These are phyloP conservation scores for Actinomortierella wolfii DNA, from an alignment of 371 early-diverging fungal species.

Conservation along the genomic window DNA sequence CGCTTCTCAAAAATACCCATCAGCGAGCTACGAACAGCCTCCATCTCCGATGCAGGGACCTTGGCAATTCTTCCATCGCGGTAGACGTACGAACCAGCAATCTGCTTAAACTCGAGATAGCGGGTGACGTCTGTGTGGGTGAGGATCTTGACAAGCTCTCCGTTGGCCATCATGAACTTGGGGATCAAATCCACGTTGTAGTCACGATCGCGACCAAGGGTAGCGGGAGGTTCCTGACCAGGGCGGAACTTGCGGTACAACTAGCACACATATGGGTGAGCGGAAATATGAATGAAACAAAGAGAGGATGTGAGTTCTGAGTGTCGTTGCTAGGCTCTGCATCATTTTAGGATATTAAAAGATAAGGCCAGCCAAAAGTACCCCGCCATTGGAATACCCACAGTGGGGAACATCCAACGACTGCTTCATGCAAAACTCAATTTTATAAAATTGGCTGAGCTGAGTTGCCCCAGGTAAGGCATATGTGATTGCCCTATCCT, in stretches of 20 bases:
- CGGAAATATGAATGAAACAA: slow-evolving; percentile 2
- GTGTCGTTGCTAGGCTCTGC: neutral
- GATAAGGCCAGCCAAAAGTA: too few relatives aligned
- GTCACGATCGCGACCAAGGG: slow-evolving; percentile 90
- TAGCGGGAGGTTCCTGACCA: slow-evolving; percentile 64
- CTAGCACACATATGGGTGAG: slow-evolving; percentile 47
- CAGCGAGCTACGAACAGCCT: slow-evolving; percentile 88
- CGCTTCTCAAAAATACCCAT: slow-evolving; percentile 98
- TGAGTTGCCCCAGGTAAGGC: neutral
- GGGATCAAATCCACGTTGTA: slow-evolving; percentile 99
- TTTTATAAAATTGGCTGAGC: slow-evolving; percentile 2
- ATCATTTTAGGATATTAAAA: neutral
- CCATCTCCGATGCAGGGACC: slow-evolving; percentile 93
- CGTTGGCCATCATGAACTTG: slow-evolving; percentile 99
- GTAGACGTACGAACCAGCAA: slow-evolving; percentile 96
- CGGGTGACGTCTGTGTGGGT: slow-evolving; percentile 97
- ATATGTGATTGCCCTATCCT: neutral
- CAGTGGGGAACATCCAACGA: neutral
- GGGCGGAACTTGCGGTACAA: slow-evolving; percentile 87
- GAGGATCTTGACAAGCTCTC: slow-evolving; percentile 85
- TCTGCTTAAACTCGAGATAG: slow-evolving; percentile 97
- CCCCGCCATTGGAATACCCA: neutral
- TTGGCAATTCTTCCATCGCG: slow-evolving; percentile 89
- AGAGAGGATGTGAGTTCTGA: too few relatives aligned
- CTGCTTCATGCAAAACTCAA: too few relatives aligned